Evolutionary conservation across 495 filamentous ascomycete species (phyloP).

Genomic region (Sporormia fimetaria): DNA sequence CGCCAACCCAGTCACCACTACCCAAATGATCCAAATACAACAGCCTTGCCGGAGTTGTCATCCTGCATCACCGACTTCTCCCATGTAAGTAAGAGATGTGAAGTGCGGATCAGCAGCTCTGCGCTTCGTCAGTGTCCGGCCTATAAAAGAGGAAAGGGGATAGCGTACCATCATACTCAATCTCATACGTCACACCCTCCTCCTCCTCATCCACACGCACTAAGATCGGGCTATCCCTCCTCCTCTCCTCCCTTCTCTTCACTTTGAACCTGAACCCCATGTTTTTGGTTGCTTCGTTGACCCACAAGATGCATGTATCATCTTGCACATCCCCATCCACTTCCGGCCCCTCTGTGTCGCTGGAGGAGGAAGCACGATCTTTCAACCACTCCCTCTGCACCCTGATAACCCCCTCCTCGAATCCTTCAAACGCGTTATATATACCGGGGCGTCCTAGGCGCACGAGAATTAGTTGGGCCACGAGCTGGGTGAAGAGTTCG

Average conservation of each 20-base stretch:
- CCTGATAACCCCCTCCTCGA: constrained; percentile 53
- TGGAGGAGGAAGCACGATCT: constrained; percentile 14
- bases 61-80: constrained; percentile 30
- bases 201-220: constrained; percentile 28
- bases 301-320: constrained; percentile 31
- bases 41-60: constrained; percentile 29
- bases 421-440: constrained; percentile 48
- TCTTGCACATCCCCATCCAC: constrained; percentile 8
- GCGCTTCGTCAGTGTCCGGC: too few relatives aligned
- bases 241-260: constrained; percentile 25
- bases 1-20: background rate
- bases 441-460: constrained; percentile 46
- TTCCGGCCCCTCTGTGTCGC: constrained; percentile 1
- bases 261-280: constrained; percentile 32
- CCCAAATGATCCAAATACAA: constrained; percentile 33
- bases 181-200: constrained; percentile 30
- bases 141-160: background rate
- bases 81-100: constrained; percentile 30
- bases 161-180: constrained; percentile 34
- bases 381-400: constrained; percentile 59
- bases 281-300: constrained; percentile 27
- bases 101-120: constrained; percentile 34
- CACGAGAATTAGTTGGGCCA: constrained; percentile 55
- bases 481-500: constrained; percentile 63
- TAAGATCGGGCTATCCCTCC: constrained; percentile 25